Evolutionary conservation across 2,329 filamentous ascomycete genomes (phyloP).

Genomic region (Fusarium nygamai): DNA sequence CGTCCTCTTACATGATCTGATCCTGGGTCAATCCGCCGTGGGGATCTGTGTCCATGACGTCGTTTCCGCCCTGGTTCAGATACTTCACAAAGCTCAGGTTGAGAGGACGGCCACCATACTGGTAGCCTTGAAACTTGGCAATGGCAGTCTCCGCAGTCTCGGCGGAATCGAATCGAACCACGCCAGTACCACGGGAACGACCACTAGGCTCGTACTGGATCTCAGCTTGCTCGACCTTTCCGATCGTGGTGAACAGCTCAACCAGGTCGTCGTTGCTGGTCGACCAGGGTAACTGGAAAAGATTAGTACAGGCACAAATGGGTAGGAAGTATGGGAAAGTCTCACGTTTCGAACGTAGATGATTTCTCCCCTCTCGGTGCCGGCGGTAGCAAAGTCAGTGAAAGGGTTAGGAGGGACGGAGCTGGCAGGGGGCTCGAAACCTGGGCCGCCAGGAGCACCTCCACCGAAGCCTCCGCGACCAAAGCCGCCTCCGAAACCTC

Average conservation of each 20-base stretch:
- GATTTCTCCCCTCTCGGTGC: constrained; percentile 81
- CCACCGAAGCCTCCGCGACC: constrained; percentile 60
- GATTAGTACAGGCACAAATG: constrained; percentile 27
- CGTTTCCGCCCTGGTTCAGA: constrained; percentile 72
- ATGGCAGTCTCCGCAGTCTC: constrained; percentile 94
- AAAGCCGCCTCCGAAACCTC: constrained; percentile 57
- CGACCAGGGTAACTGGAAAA: constrained; percentile 88
- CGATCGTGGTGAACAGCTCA: constrained; percentile 96
- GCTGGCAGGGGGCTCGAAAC: constrained; percentile 60
- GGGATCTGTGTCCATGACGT: constrained; percentile 86
- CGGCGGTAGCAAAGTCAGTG: constrained; percentile 89
- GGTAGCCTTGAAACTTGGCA: constrained; percentile 96
- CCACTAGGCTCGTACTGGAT: constrained; percentile 98
- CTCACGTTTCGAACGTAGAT: constrained; percentile 98
- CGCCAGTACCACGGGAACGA: constrained; percentile 91
- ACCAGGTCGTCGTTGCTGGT: constrained; percentile 98
- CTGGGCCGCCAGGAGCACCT: constrained; percentile 46
- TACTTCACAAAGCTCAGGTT: constrained; percentile 96
- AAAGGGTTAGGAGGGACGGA: constrained; percentile 82
- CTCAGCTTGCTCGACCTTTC: constrained; percentile 97
- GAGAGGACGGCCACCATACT: constrained; percentile 94
- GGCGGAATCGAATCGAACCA: constrained; percentile 88
- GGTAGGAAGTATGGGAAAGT: constrained; percentile 30
- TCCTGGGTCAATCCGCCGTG: constrained; percentile 87
- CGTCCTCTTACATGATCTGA: constrained; percentile 83